Evolutionary conservation across 2,329 filamentous ascomycete species (phyloP), one percentile per base, ranked within the genome.

Genomic region (Ophiostoma himal-ulmi): DNA sequence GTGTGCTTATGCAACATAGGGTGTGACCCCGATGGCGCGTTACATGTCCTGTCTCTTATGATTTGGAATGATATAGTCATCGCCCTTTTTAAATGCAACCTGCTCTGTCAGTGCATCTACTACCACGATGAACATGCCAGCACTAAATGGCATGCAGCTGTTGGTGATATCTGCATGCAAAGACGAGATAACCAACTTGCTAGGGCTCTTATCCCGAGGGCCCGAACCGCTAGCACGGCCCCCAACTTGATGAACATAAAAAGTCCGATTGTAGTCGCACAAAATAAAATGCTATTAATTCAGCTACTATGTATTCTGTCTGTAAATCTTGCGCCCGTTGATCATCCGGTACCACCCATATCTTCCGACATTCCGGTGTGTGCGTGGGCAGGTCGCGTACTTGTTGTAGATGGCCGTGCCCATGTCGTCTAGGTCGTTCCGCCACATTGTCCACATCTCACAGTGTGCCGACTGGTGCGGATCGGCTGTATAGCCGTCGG

Each of bases 341-440:
- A 72, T 54, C 26, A 72, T 68, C 22, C 71, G 36, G 68, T 72
- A 72, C 71, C 71, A 72, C 1, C 71, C 70, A 57, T 71, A 71
- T 34, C 70, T 39, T 0, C 70, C 71, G 22, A 52, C 65, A 3
- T 67, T 64, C n/a, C 62, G 39, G 4, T 44, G 20, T 14, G 36
- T 44, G 36, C 68, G 60, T 17, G 69, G 69, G 60, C 69, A 72
- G 1, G 44, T 48, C 2, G 64, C 67, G 30, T 69, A 72, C 39
- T 72, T 72, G 48, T 69, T 71, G 48, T 71, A 72, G 22, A 72
- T 44, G 22, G 39, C 64, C 11, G 41, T 70, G 20, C 62, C 44
- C 44, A n/a, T 69, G 60, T 69, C 30, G 39, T 66, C 34, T 17
- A 62, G 20, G 17, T 62, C 67, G 6, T 60, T 62, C 36, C 36